Evolutionary conservation across 257 asterid species (phyloP).

Genomic region (Striga asiatica): DNA sequence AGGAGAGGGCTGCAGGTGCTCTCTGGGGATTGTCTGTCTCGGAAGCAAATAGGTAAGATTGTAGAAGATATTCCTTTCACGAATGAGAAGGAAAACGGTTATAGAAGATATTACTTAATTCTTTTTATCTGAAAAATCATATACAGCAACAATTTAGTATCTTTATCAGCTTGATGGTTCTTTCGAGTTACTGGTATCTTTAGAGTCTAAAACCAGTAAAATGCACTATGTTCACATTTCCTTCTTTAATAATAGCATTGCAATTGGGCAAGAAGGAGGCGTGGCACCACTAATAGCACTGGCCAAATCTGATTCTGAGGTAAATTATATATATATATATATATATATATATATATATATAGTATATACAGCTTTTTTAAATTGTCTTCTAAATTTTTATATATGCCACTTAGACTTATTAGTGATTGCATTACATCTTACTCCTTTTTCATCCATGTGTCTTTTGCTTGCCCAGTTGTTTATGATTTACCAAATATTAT

Average conservation of each 20-base stretch:
- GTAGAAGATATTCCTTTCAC: no score
- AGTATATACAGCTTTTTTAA: not conserved
- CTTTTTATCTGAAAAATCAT: not conserved
- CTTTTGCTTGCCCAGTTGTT: slow-evolving; percentile 4
- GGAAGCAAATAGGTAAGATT: slow-evolving; percentile 68
- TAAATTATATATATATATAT: slow-evolving; percentile 17
- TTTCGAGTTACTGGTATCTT: not conserved
- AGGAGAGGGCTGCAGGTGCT: slow-evolving; percentile 80
- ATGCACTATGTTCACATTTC: not conserved
- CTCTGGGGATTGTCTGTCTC: slow-evolving; percentile 68
- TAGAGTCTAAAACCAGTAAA: not conserved
- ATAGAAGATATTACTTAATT: not conserved
- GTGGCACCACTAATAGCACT: slow-evolving; percentile 63
- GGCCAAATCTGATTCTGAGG: slow-evolving; percentile 62
- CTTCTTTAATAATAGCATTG: slow-evolving; percentile 34
- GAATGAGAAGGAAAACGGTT: no score
- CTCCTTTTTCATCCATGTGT: not conserved
- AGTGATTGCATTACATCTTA: not conserved
- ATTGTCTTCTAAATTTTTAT: not conserved
- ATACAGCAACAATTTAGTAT: not conserved
- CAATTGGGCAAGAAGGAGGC: slow-evolving; percentile 82
- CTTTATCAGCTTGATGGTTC: not conserved
- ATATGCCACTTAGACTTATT: not conserved
- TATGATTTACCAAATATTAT: not conserved
- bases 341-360: slow-evolving; percentile 7